These are phyloP conservation scores for Malus sieversii DNA, from an alignment of 306 rosid species.

Conservation along the genomic window DNA sequence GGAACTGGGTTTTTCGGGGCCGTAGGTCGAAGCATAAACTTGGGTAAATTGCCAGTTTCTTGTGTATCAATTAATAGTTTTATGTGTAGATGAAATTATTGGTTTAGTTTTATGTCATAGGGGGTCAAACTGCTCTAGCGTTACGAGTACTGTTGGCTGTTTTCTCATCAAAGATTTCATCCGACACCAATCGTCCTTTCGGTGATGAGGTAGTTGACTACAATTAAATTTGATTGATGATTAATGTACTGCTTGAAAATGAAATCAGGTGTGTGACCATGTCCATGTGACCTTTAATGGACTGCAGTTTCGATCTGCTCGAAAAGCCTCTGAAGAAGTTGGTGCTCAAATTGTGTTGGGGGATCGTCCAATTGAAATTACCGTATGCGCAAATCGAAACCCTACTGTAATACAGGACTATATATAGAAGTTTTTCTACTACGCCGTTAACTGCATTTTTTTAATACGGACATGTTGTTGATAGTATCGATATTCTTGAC, in stretches of 20 bases:
- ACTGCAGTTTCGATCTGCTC: slow-evolving; percentile 76
- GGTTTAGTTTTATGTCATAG: slow-evolving; percentile 23
- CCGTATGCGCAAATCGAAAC: slow-evolving; percentile 46
- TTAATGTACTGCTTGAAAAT: neutral
- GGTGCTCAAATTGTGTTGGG: slow-evolving; percentile 87
- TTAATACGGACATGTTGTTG: neutral
- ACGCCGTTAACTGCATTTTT: neutral
- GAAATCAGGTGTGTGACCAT: neutral
- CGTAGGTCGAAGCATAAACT: slow-evolving; percentile 79
- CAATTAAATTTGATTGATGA: neutral
- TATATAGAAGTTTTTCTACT: neutral
- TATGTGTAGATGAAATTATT: no score
- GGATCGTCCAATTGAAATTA: slow-evolving; percentile 89
- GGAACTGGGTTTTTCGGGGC: slow-evolving; percentile 84
- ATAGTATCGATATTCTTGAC: neutral
- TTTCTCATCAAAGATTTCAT: slow-evolving; percentile 76
- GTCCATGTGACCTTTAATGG: neutral
- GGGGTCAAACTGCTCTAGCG: slow-evolving; percentile 89
- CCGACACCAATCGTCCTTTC: slow-evolving; percentile 72
- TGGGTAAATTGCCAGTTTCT: slow-evolving; percentile 42
- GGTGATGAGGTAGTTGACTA: slow-evolving; percentile 67
- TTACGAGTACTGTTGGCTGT: slow-evolving; percentile 72
- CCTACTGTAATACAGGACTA: neutral
- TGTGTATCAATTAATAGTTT: no score
- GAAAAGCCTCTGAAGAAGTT: slow-evolving; percentile 77